Conservation (phyloP, 2,329 filamentous ascomycete species). For the Escovopsis weberi region DNA sequence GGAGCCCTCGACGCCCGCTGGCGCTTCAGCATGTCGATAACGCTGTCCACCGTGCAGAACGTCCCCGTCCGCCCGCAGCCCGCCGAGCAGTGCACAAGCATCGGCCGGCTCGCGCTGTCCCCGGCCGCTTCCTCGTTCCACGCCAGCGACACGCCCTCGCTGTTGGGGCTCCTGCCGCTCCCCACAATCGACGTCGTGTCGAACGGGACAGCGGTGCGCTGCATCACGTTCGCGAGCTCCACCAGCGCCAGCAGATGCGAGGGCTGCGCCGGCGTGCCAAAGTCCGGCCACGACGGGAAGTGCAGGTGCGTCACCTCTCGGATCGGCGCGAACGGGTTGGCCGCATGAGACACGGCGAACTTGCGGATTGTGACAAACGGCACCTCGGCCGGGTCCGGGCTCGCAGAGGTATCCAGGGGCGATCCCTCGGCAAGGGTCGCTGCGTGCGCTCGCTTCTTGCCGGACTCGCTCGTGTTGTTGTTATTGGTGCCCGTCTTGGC, state of each 20-base stretch:
- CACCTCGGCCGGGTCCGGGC: constrained; percentile 32
- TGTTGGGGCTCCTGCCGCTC: constrained; percentile 12
- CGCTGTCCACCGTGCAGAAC: constrained; percentile 91
- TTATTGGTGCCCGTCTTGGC: constrained; percentile 11
- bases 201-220: constrained; percentile 37
- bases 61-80: constrained; percentile 92
- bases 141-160: constrained; percentile 21
- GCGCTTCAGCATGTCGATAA: constrained; percentile 93
- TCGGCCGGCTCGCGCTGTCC: constrained; percentile 43
- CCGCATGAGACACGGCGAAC: constrained; percentile 65
- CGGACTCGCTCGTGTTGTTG: constrained; percentile 20
- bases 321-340: constrained; percentile 68
- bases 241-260: constrained; percentile 75
- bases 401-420: constrained; percentile 13
- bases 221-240: constrained; percentile 72
- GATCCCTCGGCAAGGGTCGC: constrained; percentile 28
- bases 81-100: constrained; percentile 89
- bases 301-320: constrained; percentile 91
- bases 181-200: constrained; percentile 26
- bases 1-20: constrained; percentile 37
- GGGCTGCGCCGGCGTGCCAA: constrained; percentile 81
- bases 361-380: constrained; percentile 76
- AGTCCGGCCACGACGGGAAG: constrained; percentile 94
- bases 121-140: constrained; percentile 47
- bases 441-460: constrained; percentile 39